Conservation (phyloP, 2,329 filamentous ascomycete genomes). For the Bipolaris bicolor region DNA sequence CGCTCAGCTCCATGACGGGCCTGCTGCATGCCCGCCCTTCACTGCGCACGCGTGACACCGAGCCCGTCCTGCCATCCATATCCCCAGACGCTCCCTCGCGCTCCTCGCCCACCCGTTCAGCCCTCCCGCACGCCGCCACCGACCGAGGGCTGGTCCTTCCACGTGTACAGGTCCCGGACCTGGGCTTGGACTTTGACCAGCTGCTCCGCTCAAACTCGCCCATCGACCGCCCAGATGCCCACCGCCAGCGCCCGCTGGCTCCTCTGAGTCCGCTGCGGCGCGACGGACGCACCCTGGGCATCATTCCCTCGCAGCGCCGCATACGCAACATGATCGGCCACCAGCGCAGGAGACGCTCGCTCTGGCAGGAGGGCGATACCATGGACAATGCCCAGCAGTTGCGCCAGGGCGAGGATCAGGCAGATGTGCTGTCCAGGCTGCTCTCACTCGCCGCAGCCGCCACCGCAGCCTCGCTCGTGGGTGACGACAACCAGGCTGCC, state of each 20-base stretch:
- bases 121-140: conserved; percentile 29
- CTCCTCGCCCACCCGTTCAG: conserved; percentile 26
- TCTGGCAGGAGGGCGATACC: conserved; percentile 43
- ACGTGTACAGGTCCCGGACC: conserved; percentile 42
- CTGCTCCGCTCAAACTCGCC: conserved; percentile 27
- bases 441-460: conserved; percentile 68
- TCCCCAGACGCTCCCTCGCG: conserved; percentile 24
- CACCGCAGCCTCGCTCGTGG: conserved; percentile 69
- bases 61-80: conserved; percentile 21
- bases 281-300: conserved; percentile 44
- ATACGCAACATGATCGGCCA: conserved; percentile 53
- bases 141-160: conserved; percentile 45
- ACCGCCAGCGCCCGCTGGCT: conserved; percentile 24
- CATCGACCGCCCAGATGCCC: conserved; percentile 26
- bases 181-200: conserved; percentile 49
- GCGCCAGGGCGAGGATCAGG: conserved; percentile 65
- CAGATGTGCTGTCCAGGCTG: conserved; percentile 65
- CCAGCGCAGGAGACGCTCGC: conserved; percentile 59
- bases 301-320: conserved; percentile 44
- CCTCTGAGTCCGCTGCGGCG: conserved; percentile 33
- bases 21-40: conserved; percentile 40
- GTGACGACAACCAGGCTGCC: conserved; percentile 62
- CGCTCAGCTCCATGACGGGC: conserved; percentile 43
- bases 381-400: conserved; percentile 43
- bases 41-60: conserved; percentile 24